Base-by-base conservation (phyloP, 2,329 filamentous ascomycete species). In the Penicillium sp. region DNA sequence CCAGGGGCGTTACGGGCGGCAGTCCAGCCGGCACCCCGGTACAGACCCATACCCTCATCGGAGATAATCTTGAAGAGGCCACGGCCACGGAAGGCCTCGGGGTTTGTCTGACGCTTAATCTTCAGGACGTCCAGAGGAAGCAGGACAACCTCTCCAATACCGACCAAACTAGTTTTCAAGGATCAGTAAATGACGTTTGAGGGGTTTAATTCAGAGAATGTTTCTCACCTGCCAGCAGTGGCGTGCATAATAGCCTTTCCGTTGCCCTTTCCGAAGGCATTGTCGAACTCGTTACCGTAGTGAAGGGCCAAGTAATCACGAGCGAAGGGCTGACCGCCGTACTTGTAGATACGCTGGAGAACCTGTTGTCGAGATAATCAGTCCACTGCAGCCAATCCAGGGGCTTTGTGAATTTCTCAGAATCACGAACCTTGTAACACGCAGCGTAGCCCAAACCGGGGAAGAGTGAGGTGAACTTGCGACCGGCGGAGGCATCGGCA, bases 51-150 rank as follows among this genome's bases (percentile, higher is more conserved):
- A 33, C 94, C 94, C 77, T 99, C 94, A 71, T 99, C 94, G 56
- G 85, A 84, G 59, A 99, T 84, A 63, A 99, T 97, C 77, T 84
- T 88, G 72, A 97, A 79, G 57, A 99, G 82, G 59, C 94, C 94
- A 69, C 94, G 89, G 66, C 93, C 93, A 65, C 92, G 86, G 86
- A 99, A 99, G 33, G 94, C 92, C 72, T 97, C 94, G 40, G 94
- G 94, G 82, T 99, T 99, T 65, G 94, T 99, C 81, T 99, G 94
- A 69, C 94, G 88, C 85, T 99, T 99, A 81, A 99, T 99, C 85
- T 99, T 99, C 61, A 99, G 85, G 37, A 99, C 93, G 68, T 99
- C 94, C 58, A 99, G 85, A 41, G 94, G 94, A 40, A 99, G 85
- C 27, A 99, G 85, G 56, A 99, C 85, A 63, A 99, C 96, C 80